Evolutionary conservation across 2,329 filamentous ascomycete genomes (phyloP).

Genomic region (Penicillium sp.): DNA sequence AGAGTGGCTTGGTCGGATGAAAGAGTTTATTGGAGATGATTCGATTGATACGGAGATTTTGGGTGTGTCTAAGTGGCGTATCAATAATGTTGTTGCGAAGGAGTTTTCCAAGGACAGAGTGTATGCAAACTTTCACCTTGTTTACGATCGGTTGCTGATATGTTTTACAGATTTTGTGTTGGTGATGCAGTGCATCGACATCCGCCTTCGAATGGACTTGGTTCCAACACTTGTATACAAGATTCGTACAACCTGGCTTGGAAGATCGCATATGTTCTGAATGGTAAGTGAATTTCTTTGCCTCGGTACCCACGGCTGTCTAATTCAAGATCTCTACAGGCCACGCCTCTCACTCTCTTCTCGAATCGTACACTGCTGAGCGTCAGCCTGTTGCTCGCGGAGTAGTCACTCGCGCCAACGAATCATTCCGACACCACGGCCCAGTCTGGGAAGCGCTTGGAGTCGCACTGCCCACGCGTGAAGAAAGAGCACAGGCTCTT

Average conservation of each 20-base stretch:
- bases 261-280: slow-evolving; percentile 50
- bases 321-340: slow-evolving; percentile 6
- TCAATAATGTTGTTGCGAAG: slow-evolving; percentile 60
- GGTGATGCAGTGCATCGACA: slow-evolving; percentile 58
- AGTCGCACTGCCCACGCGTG: slow-evolving; percentile 37
- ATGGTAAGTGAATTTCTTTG: slow-evolving; percentile 21
- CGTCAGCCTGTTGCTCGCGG: slow-evolving; percentile 49
- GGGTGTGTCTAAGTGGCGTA: slow-evolving; percentile 55
- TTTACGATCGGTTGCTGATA: slow-evolving; percentile 5
- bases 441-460: slow-evolving; percentile 48
- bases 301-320: not conserved
- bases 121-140: slow-evolving; percentile 22
- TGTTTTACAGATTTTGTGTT: slow-evolving; percentile 47
- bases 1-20: slow-evolving; percentile 46
- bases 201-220: slow-evolving; percentile 55
- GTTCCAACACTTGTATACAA: slow-evolving; percentile 57
- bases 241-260: slow-evolving; percentile 56
- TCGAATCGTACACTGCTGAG: slow-evolving; percentile 46
- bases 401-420: slow-evolving; percentile 54
- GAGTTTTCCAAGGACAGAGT: slow-evolving; percentile 51
- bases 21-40: slow-evolving; percentile 54
- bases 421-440: slow-evolving; percentile 52
- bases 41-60: slow-evolving; percentile 50
- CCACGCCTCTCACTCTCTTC: slow-evolving; percentile 29
- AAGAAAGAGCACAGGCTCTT: slow-evolving; percentile 39